Base-by-base conservation (phyloP, 23 red algal species). In the Gracilaria caudata region DNA sequence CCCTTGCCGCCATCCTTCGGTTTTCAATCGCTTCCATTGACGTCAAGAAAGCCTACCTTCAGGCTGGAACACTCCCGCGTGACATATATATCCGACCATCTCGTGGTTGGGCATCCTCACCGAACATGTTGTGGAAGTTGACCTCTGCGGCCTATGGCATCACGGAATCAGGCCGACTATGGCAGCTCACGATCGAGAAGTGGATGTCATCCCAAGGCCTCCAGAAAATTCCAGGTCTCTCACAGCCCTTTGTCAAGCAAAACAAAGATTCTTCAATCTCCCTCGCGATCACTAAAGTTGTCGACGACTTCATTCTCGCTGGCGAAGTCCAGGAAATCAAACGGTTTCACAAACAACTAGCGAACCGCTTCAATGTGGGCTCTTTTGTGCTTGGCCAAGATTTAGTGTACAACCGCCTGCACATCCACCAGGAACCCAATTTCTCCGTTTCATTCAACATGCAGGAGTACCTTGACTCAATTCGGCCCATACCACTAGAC, bases 131-230 rank as follows among this genome's bases (percentile, higher is more conserved):
- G n/a, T n/a, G n/a, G n/a, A n/a, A n/a, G n/a, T n/a, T n/a, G n/a
- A n/a, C n/a, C n/a, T n/a, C n/a, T n/a, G n/a, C n/a, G n/a, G n/a
- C 81, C 21, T 86, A 86, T 63, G 81, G 81, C 33, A 23, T 86
- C 0, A 30, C 72, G 20, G 43, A 86, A 44, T 73, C 59, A 55
- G 63, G 63, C 19, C 21, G 0, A 66, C 47, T 86, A 47, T 86
- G 64, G 28, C 59, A 86, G 25, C 64, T 74, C 4, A 54, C 59
- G 19, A 56, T 86, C 24, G 30, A 86, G 41, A 23, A 73, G 0
- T 73, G 0, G 81, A 43, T 72, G 21, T 72, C 63, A 20, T 19
- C 44, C 16, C 6, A 86, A 6, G 13, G 4, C 34, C 21, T 51
- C 28, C 24, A 45, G 47, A 24, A 16, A 38, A 46, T 86, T 23